Base-by-base conservation (phyloP, 306 rosid genomes). In the Quercus mongolica region DNA sequence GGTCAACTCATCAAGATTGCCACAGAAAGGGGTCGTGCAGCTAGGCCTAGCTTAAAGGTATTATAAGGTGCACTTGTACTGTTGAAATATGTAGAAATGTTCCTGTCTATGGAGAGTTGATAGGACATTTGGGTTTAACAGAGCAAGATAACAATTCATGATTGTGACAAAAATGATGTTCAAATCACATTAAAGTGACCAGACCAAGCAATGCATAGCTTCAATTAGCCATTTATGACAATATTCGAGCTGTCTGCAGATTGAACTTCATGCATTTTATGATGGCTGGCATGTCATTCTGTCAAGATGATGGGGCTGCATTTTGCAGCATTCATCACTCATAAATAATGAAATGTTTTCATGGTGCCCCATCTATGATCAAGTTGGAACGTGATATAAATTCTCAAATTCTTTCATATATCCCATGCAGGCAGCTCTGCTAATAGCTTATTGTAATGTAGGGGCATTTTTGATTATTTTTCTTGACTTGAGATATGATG, bases 1-100 rank as follows among this genome's bases (percentile, higher is more conserved):
- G 99, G 99, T 61, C 97, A 95, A 82, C 97, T 93, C 68, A 81
- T 95, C 80, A 93, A 88, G 90, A 74, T 90, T 56, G 97, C 98
- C 78, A 90, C 96, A 4, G 98, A 95, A 83, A 90, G 81, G 77
- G 99, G 99, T 74, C 97, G 98, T 18, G 93, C 93, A 31, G 89
- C 94, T 19, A 86, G 91, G 82, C 96, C 97, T 61, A 91, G 84
- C 76, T 87, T 95, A 70, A 95, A 95, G 93, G 99, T 90, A 68
- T 14, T 63, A 1, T 10, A 10, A 19, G 52, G 26, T 68, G 52
- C 54, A 13, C 72, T 8, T 68, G 52, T 9, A 21, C 52, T n/a
- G 25, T 35, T 33, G 72, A 33, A 17, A 11, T 68, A 68, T 35
- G 17, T 9, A 68, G 15, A 33, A 19, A 68, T 35, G 51, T 68